phyloP scores from a whole-genome alignment of 2,329 filamentous ascomycete genomes.

The Scedosporium dehoogii region DNA sequence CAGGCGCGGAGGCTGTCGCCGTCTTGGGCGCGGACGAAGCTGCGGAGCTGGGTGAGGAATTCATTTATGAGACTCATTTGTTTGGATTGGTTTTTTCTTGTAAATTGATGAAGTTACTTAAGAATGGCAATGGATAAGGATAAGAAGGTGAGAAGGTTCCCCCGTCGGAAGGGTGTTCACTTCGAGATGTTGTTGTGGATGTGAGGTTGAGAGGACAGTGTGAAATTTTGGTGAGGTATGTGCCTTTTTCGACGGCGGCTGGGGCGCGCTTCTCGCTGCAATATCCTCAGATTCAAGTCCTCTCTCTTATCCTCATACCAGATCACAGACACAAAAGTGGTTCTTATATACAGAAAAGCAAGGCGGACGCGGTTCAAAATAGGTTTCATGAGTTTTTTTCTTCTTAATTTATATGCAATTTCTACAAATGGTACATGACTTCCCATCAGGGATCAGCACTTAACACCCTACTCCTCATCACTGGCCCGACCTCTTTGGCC shows the following conservation, averaged over 20 bases:
- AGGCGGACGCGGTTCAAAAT: too few species aligned
- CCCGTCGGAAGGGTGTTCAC: neutral
- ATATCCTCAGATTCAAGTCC: too few species aligned
- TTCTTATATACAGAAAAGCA: too few species aligned
- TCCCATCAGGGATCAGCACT: too few species aligned
- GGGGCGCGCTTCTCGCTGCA: too few species aligned
- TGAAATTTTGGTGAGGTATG: neutral
- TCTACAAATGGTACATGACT: too few species aligned
- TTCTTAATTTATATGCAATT: too few species aligned
- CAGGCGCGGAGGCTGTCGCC: conserved; percentile 57
- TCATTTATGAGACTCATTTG: conserved; percentile 54
- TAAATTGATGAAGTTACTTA: neutral
- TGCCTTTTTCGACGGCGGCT: neutral
- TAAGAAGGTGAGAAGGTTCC: neutral
- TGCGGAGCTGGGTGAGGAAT: conserved; percentile 55
- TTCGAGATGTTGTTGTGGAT: neutral
- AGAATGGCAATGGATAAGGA: neutral
- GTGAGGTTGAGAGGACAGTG: neutral
- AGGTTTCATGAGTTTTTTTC: too few species aligned
- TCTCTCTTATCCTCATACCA: too few species aligned
- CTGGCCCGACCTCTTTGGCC: too few species aligned
- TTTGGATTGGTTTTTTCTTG: neutral
- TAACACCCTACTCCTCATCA: too few species aligned
- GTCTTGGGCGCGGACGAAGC: conserved; percentile 45
- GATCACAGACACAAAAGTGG: too few species aligned